These are phyloP conservation scores for Ogataea naganishii DNA, from an alignment of 805 yeast genomes.

Conservation along the genomic window DNA sequence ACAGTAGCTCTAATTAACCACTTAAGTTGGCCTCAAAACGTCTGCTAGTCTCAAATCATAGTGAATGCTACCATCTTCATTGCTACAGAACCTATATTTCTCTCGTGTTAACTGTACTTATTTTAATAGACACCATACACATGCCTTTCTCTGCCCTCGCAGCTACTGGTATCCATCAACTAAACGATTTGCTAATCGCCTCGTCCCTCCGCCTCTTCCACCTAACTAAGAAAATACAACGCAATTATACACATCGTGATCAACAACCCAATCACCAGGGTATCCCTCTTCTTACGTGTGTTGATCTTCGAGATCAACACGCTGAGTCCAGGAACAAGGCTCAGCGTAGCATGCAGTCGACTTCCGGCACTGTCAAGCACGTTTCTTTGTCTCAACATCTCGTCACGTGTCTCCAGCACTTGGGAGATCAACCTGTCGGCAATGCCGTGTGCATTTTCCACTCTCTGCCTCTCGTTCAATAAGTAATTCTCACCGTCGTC, in stretches of 20 bases:
- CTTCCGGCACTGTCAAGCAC: slow-evolving; percentile 55
- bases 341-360: slow-evolving; percentile 50
- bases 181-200: too few relatives aligned
- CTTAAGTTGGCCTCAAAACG: too few relatives aligned
- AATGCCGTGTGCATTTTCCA: slow-evolving; percentile 61
- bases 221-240: slow-evolving; percentile 31
- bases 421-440: slow-evolving; percentile 77
- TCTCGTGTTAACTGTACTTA: too few relatives aligned
- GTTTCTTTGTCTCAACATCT: slow-evolving; percentile 63
- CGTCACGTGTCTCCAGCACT: slow-evolving; percentile 87
- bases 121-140: too few relatives aligned
- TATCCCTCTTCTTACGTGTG: slow-evolving; percentile 82
- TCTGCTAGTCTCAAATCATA: too few relatives aligned
- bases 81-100: too few relatives aligned
- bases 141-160: too few relatives aligned
- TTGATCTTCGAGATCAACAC: slow-evolving; percentile 70
- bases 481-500: slow-evolving; percentile 52
- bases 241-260: slow-evolving; percentile 66
- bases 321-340: slow-evolving; percentile 76
- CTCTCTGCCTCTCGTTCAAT: slow-evolving; percentile 66
- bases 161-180: too few relatives aligned
- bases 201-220: too few relatives aligned
- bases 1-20: too few relatives aligned
- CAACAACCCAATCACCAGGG: slow-evolving; percentile 69
- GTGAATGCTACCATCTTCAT: too few relatives aligned